phyloP scores from a whole-genome alignment of 805 yeast species.

The Blastobotrys mokoenaii region DNA sequence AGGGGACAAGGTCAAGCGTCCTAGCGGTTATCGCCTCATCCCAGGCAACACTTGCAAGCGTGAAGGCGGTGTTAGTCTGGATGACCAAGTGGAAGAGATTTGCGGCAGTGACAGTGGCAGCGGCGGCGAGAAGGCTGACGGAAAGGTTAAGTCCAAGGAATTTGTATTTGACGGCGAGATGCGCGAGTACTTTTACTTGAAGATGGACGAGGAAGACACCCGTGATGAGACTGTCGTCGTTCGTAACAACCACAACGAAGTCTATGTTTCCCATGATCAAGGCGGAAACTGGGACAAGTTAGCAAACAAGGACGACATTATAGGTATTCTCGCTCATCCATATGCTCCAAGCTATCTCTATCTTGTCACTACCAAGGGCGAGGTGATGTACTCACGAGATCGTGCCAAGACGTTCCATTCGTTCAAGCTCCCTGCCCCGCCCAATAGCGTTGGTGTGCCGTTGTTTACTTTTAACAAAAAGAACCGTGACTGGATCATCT shows the following conservation, averaged over 20 bases:
- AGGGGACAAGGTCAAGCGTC: constrained; percentile 26
- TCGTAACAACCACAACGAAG: constrained; percentile 42
- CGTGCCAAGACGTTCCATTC: constrained; percentile 53
- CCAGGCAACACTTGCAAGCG: constrained; percentile 40
- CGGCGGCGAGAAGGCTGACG: constrained; percentile 27
- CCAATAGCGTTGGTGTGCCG: constrained; percentile 32
- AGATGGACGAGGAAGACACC: constrained; percentile 33
- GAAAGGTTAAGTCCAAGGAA: constrained; percentile 32
- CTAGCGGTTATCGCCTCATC: constrained; percentile 34
- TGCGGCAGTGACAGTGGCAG: constrained; percentile 29
- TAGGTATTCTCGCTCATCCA: constrained; percentile 55
- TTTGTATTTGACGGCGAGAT: constrained; percentile 46
- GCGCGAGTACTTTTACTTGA: constrained; percentile 51
- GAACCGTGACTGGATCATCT: constrained; percentile 51
- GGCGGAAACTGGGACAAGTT: constrained; percentile 43
- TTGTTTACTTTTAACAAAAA: constrained; percentile 53
- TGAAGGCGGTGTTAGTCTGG: constrained; percentile 23
- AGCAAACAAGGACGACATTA: constrained; percentile 33
- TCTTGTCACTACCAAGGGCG: constrained; percentile 41
- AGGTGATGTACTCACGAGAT: constrained; percentile 53
- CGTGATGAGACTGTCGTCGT: constrained; percentile 58
- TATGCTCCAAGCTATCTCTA: constrained; percentile 48
- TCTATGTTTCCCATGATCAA: constrained; percentile 64
- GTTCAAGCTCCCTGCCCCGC: constrained; percentile 43
- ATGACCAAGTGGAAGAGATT: constrained; percentile 24